Conservation (phyloP, 1,139 yeast genomes). For the Debaryomyces nepalensis region DNA sequence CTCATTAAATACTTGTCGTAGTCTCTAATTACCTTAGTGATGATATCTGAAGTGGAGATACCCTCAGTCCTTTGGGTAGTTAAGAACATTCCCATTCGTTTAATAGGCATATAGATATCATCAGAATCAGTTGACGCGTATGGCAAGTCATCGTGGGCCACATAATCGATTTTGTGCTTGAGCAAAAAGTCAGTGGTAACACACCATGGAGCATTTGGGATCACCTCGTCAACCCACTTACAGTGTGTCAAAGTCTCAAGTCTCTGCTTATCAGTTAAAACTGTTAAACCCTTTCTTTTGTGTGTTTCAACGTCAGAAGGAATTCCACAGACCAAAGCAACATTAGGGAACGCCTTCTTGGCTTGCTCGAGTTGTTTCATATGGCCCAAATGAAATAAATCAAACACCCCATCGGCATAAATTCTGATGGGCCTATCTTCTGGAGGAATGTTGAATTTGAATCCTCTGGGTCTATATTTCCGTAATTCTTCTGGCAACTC, state of each 20-base stretch:
- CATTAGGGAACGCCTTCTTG: conserved; percentile 87
- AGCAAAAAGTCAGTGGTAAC: conserved; percentile 81
- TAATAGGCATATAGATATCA: conserved; percentile 91
- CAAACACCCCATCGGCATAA: conserved; percentile 98
- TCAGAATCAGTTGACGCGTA: conserved; percentile 86
- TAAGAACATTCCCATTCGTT: conserved; percentile 85
- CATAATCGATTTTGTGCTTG: conserved; percentile 86
- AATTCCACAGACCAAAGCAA: conserved; percentile 83
- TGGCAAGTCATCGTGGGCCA: conserved; percentile 97
- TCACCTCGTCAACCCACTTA: conserved; percentile 96
- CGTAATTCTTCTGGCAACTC: conserved; percentile 66
- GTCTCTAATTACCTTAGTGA: conserved; percentile 91
- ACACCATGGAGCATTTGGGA: conserved; percentile 95
- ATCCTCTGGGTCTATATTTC: conserved; percentile 74
- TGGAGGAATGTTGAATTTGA: conserved; percentile 78
- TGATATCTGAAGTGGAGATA: conserved; percentile 92
- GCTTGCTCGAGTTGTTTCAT: conserved; percentile 98
- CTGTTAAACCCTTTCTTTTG: conserved; percentile 90
- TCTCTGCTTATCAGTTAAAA: conserved; percentile 83
- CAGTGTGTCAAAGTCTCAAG: conserved; percentile 89
- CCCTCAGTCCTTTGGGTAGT: conserved; percentile 98
- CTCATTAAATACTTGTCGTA: conserved; percentile 96
- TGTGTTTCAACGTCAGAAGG: conserved; percentile 93
- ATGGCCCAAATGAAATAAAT: conserved; percentile 93
- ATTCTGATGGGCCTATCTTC: conserved; percentile 83